These are phyloP conservation scores for Candida buenavistaensis DNA, from an alignment of 1,139 yeast species.

Conservation along the genomic window DNA sequence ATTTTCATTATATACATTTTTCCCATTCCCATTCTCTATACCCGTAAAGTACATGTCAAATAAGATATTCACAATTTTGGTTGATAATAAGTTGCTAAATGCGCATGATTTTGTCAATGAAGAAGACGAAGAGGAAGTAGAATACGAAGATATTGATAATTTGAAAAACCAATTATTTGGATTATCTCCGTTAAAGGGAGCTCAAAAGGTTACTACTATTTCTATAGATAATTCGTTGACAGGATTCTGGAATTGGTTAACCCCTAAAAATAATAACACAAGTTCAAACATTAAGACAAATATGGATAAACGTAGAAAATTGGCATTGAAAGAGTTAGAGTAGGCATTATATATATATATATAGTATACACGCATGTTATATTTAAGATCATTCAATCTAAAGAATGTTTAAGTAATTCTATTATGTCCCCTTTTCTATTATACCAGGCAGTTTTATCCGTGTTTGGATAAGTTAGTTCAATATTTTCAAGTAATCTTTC, in stretches of 20 bases:
- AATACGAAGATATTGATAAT: conserved; percentile 28
- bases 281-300: conserved; percentile 20
- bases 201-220: conserved; percentile 31
- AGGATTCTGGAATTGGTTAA: conserved; percentile 30
- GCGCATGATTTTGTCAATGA: conserved; percentile 22
- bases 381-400: conserved; percentile 6
- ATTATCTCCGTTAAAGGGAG: conserved; percentile 44
- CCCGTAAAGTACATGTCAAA: conserved; percentile 23
- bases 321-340: conserved; percentile 44
- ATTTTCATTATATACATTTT: conserved; percentile 43
- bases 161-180: conserved; percentile 40
- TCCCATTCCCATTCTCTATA: conserved; percentile 42
- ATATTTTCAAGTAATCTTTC: conserved; percentile 26
- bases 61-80: conserved; percentile 20
- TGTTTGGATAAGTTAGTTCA: conserved; percentile 21
- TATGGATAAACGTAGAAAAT: conserved; percentile 43
- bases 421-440: conserved; percentile 34
- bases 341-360: conserved; percentile 11
- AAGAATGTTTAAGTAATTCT: conserved; percentile 28
- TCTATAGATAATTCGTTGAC: conserved; percentile 25
- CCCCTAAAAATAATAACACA: conserved; percentile 12
- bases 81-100: conserved; percentile 26
- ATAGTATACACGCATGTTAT: neutral
- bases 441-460: conserved; percentile 32
- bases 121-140: conserved; percentile 24